A percentile compares a stretch with the other conserved stretches of the same genome.
phyloP scores from a whole-genome alignment of 306 rosid species.

The Cucurbita argyrosperma region DNA sequence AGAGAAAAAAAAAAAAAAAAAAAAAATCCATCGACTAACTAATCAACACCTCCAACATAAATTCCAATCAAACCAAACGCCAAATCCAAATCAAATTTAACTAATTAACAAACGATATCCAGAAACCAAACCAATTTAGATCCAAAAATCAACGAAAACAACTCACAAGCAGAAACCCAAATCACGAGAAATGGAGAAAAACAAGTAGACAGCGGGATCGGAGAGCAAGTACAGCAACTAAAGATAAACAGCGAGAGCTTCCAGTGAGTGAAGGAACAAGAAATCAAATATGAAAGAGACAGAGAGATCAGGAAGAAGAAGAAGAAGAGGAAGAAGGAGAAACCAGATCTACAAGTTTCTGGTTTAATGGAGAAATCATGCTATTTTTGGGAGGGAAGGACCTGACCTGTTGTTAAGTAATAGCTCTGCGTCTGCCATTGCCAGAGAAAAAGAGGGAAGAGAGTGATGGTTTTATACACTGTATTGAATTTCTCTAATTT shows the following conservation, averaged over 20 bases:
- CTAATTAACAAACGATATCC: not conserved
- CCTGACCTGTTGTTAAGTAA: not conserved
- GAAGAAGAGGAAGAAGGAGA: not conserved
- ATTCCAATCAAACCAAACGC: not conserved
- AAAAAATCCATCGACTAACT: not conserved
- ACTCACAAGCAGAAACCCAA: not conserved
- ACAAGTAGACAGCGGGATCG: not conserved
- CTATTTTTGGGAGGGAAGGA: conserved; percentile 6
- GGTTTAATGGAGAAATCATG: not conserved
- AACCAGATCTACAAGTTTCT: not conserved
- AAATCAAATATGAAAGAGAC: not conserved
- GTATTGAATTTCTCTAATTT: too few species aligned
- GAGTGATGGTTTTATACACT: not conserved
- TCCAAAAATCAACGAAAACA: not conserved
- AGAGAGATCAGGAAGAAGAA: not conserved
- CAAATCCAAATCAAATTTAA: not conserved
- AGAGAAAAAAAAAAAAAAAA: not conserved
- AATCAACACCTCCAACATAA: not conserved
- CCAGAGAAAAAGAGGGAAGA: not conserved
- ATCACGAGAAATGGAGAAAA: not conserved
- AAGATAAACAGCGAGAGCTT: not conserved
- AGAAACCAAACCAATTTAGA: not conserved
- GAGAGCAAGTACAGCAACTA: not conserved
- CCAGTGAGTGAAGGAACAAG: not conserved
- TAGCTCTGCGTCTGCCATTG: not conserved